Evolutionary conservation across 768 basidiomycete species (phyloP).

Genomic region (Suillus weaverae): DNA sequence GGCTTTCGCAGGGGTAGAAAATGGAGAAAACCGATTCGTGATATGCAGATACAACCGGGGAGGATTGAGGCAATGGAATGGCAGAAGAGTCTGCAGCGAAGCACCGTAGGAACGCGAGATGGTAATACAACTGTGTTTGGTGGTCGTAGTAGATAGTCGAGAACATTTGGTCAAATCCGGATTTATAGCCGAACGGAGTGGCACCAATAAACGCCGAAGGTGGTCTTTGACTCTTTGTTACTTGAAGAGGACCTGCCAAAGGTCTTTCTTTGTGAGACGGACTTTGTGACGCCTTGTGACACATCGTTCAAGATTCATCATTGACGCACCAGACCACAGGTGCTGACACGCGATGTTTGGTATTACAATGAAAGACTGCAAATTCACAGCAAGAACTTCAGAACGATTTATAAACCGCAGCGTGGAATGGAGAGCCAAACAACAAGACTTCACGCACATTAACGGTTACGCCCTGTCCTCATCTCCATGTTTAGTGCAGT

Average conservation of each 20-base stretch:
- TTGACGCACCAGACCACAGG: background rate
- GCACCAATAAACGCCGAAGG: background rate
- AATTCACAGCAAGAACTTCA: background rate
- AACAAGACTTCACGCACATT: background rate
- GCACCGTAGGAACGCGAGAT: background rate
- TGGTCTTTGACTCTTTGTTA: background rate
- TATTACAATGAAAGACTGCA: background rate
- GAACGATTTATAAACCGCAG: too few species aligned
- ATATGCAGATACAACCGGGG: background rate
- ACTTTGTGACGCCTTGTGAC: background rate
- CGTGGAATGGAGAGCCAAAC: background rate
- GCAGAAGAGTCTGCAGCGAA: background rate
- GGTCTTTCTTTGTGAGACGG: conserved; percentile 2
- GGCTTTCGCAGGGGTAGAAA: background rate
- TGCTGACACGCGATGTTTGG: background rate
- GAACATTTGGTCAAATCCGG: background rate
- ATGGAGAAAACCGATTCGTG: background rate
- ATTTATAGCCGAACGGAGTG: conserved; percentile 7
- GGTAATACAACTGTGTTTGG: background rate
- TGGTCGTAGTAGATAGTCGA: background rate
- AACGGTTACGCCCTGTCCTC: background rate
- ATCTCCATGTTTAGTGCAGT: background rate
- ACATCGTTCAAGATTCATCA: background rate
- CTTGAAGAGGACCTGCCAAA: background rate
- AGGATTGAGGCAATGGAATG: background rate